Conservation (phyloP, 768 basidiomycete genomes). For the Russula griseocarnosa region DNA sequence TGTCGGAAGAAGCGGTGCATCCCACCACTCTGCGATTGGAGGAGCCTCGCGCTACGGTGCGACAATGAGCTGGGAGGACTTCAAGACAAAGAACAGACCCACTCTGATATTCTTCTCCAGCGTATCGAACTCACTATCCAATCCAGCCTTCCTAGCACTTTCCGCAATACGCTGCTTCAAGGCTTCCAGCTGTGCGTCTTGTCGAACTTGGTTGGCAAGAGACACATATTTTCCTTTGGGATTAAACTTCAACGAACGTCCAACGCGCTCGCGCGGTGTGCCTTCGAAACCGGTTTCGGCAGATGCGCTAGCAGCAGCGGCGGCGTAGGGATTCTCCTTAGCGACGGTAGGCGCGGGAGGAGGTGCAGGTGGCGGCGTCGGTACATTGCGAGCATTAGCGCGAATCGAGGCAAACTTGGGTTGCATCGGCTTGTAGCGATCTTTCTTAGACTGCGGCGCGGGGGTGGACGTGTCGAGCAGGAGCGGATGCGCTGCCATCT, state of each 20-base stretch:
- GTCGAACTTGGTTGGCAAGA: constrained; percentile 64
- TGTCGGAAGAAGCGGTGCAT: constrained; percentile 75
- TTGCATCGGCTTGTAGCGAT: constrained; percentile 96
- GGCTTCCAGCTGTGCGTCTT: constrained; percentile 79
- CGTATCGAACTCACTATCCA: constrained; percentile 90
- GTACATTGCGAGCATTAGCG: constrained; percentile 75
- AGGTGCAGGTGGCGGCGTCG: constrained; percentile 54
- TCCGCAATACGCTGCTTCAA: constrained; percentile 92
- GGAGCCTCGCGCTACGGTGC: constrained; percentile 70
- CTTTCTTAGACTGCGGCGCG: constrained; percentile 73
- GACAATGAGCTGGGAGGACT: neutral
- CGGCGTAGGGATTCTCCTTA: constrained; percentile 76
- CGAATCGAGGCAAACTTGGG: constrained; percentile 98
- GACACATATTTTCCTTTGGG: constrained; percentile 89
- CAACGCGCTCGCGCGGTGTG: constrained; percentile 64
- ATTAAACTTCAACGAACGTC: constrained; percentile 78
- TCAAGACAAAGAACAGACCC: constrained; percentile 28
- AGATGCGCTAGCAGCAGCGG: constrained; percentile 40
- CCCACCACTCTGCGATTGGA: constrained; percentile 97
- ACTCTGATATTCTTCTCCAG: constrained; percentile 89
- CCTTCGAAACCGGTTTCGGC: constrained; percentile 69
- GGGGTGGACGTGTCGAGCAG: constrained; percentile 63
- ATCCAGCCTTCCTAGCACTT: constrained; percentile 85
- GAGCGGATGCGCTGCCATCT: constrained; percentile 88
- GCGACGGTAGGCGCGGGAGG: constrained; percentile 36